phyloP scores from a whole-genome alignment of 345 rosid species.

The rapeseed (Brassica napus) region DNA sequence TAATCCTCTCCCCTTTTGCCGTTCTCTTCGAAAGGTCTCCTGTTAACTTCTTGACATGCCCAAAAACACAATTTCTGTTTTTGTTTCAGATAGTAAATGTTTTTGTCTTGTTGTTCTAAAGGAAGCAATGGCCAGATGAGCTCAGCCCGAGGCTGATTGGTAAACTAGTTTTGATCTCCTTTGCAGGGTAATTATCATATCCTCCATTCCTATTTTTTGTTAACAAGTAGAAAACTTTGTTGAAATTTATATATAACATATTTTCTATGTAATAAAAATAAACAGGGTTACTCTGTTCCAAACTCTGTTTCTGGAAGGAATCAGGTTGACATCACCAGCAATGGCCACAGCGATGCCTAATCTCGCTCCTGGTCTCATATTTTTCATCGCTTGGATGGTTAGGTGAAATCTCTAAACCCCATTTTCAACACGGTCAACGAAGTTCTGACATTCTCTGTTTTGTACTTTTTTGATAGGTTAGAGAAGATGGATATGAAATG shows the following conservation, averaged over 20 bases:
- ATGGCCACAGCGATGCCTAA: constrained; percentile 98
- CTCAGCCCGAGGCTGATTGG: constrained; percentile 52
- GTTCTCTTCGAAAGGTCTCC: constrained; percentile 68
- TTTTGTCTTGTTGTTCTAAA: constrained; percentile 38
- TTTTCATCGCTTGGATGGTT: constrained; percentile 73
- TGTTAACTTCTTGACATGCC: not conserved
- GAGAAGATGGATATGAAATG: constrained; percentile 69
- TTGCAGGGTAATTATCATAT: constrained; percentile 63
- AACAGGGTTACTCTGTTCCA: constrained; percentile 87
- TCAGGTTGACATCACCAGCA: constrained; percentile 83
- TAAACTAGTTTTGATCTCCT: constrained; percentile 70
- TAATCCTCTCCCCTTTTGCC: constrained; percentile 72
- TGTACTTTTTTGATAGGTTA: constrained; percentile 45
- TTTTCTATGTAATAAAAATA: not conserved
- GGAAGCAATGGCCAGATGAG: constrained; percentile 75
- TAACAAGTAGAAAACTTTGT: not conserved
- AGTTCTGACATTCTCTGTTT: not conserved
- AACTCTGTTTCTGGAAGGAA: constrained; percentile 76
- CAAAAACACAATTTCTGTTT: not conserved
- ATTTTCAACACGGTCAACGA: not conserved
- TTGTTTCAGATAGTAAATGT: not conserved
- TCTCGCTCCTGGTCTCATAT: constrained; percentile 89
- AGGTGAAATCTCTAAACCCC: constrained; percentile 42
- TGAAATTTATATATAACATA: not conserved
- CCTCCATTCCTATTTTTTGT: not conserved